These are phyloP conservation scores for Ophiosphaerella herpotricha DNA, from an alignment of 2,329 filamentous ascomycete species.

Conservation along the genomic window DNA sequence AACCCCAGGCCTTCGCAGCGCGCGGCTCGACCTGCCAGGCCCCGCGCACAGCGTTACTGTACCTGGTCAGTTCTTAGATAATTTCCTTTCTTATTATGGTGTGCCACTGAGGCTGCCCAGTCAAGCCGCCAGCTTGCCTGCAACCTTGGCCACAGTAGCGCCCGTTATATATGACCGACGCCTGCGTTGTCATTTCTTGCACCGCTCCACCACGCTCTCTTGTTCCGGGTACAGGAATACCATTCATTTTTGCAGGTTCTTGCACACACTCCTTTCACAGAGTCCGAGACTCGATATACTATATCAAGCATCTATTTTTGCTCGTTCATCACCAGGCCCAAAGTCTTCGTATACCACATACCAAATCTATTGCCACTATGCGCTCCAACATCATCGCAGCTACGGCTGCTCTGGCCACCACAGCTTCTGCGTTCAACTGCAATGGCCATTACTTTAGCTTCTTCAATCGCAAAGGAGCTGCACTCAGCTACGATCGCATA, in stretches of 20 bases:
- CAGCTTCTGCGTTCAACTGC: constrained; percentile 41
- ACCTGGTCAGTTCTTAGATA: constrained; percentile 20
- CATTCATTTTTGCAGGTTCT: constrained; percentile 30
- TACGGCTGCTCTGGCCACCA: constrained; percentile 37
- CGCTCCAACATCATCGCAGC: constrained; percentile 31
- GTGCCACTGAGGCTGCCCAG: constrained; percentile 13
- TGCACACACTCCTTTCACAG: constrained; percentile 32
- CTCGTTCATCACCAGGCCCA: constrained; percentile 4
- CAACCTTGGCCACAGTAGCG: constrained; percentile 16
- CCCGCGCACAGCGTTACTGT: constrained; percentile 16
- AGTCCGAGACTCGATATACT: constrained; percentile 42
- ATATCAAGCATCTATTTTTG: no score
- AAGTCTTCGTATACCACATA: background rate
- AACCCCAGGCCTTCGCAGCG: constrained; percentile 18
- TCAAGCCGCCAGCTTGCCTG: constrained; percentile 18
- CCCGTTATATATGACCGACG: constrained; percentile 25
- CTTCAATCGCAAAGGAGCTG: constrained; percentile 41
- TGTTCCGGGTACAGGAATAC: constrained; percentile 42
- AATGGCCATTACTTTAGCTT: constrained; percentile 46
- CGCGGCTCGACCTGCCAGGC: constrained; percentile 26
- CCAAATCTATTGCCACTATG: constrained; percentile 28
- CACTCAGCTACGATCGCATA: constrained; percentile 43
- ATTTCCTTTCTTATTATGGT: constrained; percentile 14
- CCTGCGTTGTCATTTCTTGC: constrained; percentile 13
- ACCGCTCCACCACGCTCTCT: constrained; percentile 19